phyloP scores from a whole-genome alignment of 352 stramenopile species.

The Phytopythium kandeliae region DNA sequence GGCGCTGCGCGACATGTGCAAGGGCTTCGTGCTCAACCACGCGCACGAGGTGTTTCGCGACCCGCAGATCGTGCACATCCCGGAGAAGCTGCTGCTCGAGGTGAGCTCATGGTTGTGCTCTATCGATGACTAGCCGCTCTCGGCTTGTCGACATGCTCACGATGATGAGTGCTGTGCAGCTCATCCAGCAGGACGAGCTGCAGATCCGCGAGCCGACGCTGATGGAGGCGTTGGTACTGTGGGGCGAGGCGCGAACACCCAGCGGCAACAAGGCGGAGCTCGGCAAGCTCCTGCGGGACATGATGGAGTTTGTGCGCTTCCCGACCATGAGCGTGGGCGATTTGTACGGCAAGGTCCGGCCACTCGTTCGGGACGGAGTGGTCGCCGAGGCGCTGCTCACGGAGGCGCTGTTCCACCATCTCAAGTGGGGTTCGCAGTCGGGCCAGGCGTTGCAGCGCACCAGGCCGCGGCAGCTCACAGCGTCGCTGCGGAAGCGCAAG shows the following conservation, averaged over 20 bases:
- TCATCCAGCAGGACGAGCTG: conserved; percentile 76
- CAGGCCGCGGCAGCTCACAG: conserved; percentile 53
- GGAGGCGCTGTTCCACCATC: conserved; percentile 80
- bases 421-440: conserved; percentile 78
- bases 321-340: conserved; percentile 85
- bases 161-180: conserved; percentile 9
- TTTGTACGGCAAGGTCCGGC: conserved; percentile 80
- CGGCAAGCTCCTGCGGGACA: conserved; percentile 51
- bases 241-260: conserved; percentile 63
- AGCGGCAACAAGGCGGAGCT: conserved; percentile 36
- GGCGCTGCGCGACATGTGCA: conserved; percentile 77
- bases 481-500: conserved; percentile 75
- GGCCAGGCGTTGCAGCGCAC: conserved; percentile 51
- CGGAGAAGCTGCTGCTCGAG: conserved; percentile 80
- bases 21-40: conserved; percentile 75
- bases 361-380: conserved; percentile 55
- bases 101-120: too few relatives aligned
- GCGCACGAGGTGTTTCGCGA: conserved; percentile 79
- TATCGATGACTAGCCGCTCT: too few relatives aligned
- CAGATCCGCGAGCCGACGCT: conserved; percentile 79
- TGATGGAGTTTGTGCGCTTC: conserved; percentile 84
- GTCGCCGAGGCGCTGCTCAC: conserved; percentile 70
- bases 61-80: conserved; percentile 65
- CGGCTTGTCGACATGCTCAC: neutral
- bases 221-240: conserved; percentile 75